phyloP scores from a whole-genome alignment of 345 rosid species.

The Salix caprea region DNA sequence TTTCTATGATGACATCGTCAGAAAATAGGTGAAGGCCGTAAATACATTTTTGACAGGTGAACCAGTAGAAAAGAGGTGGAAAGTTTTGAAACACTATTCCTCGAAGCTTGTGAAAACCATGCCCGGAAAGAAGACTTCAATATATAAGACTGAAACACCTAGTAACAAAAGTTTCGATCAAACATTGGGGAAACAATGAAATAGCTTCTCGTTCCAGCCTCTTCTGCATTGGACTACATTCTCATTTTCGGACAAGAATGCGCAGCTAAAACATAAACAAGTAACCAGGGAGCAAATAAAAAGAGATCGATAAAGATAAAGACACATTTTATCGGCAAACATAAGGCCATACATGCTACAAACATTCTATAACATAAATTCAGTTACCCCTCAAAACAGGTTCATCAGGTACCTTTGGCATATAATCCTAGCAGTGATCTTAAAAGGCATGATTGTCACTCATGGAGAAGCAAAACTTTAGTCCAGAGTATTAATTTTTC shows the following conservation, averaged over 20 bases:
- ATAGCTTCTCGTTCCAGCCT: neutral
- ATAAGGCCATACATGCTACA: neutral
- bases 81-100: neutral
- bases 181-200: neutral
- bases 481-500: neutral
- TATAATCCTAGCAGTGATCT: slow-evolving; percentile 4
- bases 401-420: slow-evolving; percentile 1
- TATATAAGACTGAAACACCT: neutral
- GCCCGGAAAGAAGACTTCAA: neutral
- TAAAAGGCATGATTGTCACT: slow-evolving; percentile 5
- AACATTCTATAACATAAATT: neutral
- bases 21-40: neutral
- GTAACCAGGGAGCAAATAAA: slow-evolving; percentile 3
- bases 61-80: neutral
- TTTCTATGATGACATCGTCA: neutral
- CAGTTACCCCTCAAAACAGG: neutral
- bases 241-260: slow-evolving; percentile 16
- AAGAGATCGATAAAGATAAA: slow-evolving; percentile 1
- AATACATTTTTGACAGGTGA: neutral
- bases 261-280: slow-evolving; percentile 16
- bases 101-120: neutral
- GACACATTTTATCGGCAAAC: neutral
- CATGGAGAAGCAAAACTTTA: slow-evolving; percentile 1
- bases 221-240: neutral
- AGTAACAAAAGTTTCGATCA: neutral